Evolutionary conservation across 164 flowering plant species (phyloP), one percentile per base, ranked within the genome.

Genomic region (Annona squamosa): DNA sequence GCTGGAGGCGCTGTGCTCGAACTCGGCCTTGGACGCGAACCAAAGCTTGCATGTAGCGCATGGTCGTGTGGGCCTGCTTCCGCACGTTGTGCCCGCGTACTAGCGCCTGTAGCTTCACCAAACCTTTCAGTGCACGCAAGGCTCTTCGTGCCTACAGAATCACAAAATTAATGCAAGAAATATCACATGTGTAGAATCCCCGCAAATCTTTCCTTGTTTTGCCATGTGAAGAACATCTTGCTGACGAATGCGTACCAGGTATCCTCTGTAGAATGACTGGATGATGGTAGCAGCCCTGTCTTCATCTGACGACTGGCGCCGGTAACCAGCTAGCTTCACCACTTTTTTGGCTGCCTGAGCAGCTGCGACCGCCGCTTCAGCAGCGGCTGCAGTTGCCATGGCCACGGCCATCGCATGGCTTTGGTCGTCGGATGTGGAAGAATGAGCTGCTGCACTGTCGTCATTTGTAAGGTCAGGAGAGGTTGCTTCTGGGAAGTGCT

Each of bases 11-110:
- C 2, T 89, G 81, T 0, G 98, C 96, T 6, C 92, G 79, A 0
- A 93, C 98, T 79, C 97, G 79, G 10, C 89, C 93, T 74, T 95
- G 99, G 46, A 93, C 98, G 0, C 98, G 89, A 0, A 91, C 97
- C 5, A 93, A 77, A 1, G 99, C 96, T 72, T 93, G 98, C 99
- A 91, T 95, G 83, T 98, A 95, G 59, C 96, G 84, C 99, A 95
- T 95, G 10, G 98, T 95, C 93, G 90, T 88, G 57, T 93, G 97
- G 1, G 99, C 98, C 77, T 95, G 99, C 77, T 93, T 95, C 1
- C 99, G 79, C 72, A 95, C 99, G 65, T 91, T 87, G 72, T 95
- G 92, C 4, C 99, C 99, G 71, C 99, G 81, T 47, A 95, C 99
- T 6, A 95, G 76, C 10, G 99, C 99, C 72, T 95, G 99, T 10